Percentiles rank a stretch among this genome's conserved stretches.
These are phyloP conservation scores for Globisporangium apiculatum DNA, from an alignment of 352 stramenopile species.

Conservation along the genomic window DNA sequence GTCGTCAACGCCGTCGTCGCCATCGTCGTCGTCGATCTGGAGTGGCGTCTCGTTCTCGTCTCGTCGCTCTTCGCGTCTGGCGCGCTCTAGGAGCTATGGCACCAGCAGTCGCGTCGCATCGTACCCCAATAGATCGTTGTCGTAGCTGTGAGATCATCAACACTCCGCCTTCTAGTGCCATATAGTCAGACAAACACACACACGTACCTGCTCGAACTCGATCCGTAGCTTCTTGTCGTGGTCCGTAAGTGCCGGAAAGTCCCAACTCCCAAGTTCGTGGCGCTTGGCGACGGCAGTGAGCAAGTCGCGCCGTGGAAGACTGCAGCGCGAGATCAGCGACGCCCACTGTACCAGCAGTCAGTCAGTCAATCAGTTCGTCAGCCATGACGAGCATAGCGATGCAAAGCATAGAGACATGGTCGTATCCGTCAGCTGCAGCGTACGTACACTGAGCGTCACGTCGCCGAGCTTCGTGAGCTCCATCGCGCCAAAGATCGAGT, in stretches of 20 bases:
- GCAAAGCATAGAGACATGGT: too few relatives aligned
- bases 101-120: too few relatives aligned
- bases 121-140: too few relatives aligned
- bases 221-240: conserved; percentile 21
- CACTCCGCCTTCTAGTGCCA: too few relatives aligned
- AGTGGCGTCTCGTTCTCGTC: background rate
- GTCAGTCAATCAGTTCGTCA: too few relatives aligned
- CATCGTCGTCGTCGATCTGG: background rate
- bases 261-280: conserved; percentile 51
- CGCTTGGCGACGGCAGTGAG: conserved; percentile 28
- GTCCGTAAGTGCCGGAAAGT: conserved; percentile 39
- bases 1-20: background rate
- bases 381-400: too few relatives aligned
- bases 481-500: conserved; percentile 39
- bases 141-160: too few relatives aligned
- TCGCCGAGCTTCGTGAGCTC: conserved; percentile 39
- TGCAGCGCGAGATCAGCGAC: conserved; percentile 40
- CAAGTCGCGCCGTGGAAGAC: conserved; percentile 22
- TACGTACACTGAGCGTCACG: conserved; percentile 41
- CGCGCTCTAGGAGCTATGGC: background rate
- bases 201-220: conserved; percentile 28
- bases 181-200: background rate
- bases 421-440: background rate
- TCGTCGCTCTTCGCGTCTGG: background rate
- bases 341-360: conserved; percentile 22